Evolutionary conservation across 2,329 filamentous ascomycete genomes (phyloP), one percentile per base, ranked within the genome.

Genomic region (Helotiales sp.): DNA sequence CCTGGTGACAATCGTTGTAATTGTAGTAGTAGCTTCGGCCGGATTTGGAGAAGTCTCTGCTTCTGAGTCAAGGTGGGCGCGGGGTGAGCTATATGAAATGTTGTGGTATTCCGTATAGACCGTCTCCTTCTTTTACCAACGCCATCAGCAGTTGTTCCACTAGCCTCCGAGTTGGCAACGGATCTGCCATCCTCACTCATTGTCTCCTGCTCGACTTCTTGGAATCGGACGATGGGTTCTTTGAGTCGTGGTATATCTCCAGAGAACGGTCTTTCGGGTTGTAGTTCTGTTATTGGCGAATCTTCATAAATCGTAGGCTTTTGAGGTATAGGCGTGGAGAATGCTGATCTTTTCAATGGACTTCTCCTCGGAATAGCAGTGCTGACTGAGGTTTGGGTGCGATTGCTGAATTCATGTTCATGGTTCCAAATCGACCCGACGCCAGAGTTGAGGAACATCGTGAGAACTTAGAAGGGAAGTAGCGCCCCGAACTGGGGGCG

Each of bases 11-110:
- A 71, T 57, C 83, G 80, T 67, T 92, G 89, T 15, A 93, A 75
- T 71, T 93, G 89, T 5, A 93, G 78, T 5, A 91, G 75, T 17
- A 91, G 75, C 52, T 84, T 84, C 10, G 89, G 88, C 15, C 88
- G 83, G 29, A 89, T 78, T 65, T 87, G 83, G 13, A 88, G 78
- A 12, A 73, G 58, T n/a, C 64, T 63, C 68, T 88, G 88, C 67
- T 86, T 81, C 67, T 79, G 76, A 63, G 81, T 74, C 60, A 83
- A 69, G 66, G 80, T 76, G 61, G 88, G 77, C 58, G 87, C 78
- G 0, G 89, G 88, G 62, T 88, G 87, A 42, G 87, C 89, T 38
- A 92, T 78, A 53, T 84, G 78, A 70, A 83, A 91, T 6, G 78
- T 80, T 2, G 86, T 89, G 68, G 82, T 86, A 52, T 79, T 81